Base-by-base conservation (phyloP, 371 early-diverging fungal genomes). In the Rhizopus arrhizus region DNA sequence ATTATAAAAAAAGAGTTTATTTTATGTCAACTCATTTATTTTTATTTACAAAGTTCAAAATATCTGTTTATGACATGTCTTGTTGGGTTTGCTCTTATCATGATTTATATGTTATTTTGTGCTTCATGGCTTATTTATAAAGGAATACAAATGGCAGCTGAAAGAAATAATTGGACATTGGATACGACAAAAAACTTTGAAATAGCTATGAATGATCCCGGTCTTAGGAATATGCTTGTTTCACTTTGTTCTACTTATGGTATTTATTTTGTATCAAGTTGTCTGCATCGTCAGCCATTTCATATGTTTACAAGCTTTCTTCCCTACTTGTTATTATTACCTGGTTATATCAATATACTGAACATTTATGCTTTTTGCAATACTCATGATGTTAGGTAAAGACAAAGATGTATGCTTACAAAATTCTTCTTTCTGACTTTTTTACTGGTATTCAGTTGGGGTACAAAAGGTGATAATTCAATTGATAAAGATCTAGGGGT, bases 401-500 rank as follows among this genome's bases (percentile, higher is more conserved):
- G 29, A 3, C 33, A 28, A 31, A 10, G 9, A 4, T 31, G 31
- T 36, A 36, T 36, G 36, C 11, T 36, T 36, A 36, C 11, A 11
- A 11, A 54, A 3, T 40, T 38, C 36, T 8, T 32, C 28, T 60
- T 32, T n/a, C 0, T 22, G 22, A 51, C 32, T 15, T 7, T 15
- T 33, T 13, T 45, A 56, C 33, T 9, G 41, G 16, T 33, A 34
- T 15, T 28, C 33, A 83, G 92, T 9, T 96, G 97, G 97, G 97
- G 97, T 13, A 96, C 97, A 34, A 95, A 95, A 81, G 95, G 96
- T 28, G 94, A 90, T 66, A 89, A 83, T 59, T 73, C 70, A 28
- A 63, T 82, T 5, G 70, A 72, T 15, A 80, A 76, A 40, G 84
- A 86, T 69, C 74, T 89, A 31, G 91, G 90, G 31, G 74, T 85